phyloP scores from a whole-genome alignment of 2,329 filamentous ascomycete species.

The Cordyceps cateniannulata region DNA sequence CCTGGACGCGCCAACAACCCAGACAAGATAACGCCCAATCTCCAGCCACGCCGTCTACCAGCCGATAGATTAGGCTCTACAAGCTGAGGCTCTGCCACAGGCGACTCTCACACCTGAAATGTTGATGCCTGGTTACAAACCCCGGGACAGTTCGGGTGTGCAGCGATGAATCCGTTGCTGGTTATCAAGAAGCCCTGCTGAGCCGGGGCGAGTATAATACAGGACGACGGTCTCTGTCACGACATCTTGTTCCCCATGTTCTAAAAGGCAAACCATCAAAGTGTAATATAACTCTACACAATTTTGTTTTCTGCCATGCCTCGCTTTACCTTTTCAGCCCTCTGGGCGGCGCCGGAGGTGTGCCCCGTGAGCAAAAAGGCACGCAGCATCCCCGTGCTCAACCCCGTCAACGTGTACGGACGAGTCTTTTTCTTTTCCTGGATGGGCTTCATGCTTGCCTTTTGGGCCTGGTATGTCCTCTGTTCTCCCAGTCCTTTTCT shows the following conservation, averaged over 20 bases:
- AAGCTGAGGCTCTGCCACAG: too few species aligned
- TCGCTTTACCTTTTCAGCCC: conserved; percentile 21
- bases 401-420: conserved; percentile 72
- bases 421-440: conserved; percentile 87
- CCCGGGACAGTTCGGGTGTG: not conserved
- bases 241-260: not conserved
- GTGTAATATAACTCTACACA: not conserved
- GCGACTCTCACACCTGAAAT: too few species aligned
- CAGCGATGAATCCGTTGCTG: not conserved
- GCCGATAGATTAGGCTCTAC: conserved; percentile 1
- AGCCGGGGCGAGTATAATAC: conserved; percentile 1
- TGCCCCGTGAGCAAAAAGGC: conserved; percentile 84
- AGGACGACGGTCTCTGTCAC: not conserved
- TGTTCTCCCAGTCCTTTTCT: not conserved
- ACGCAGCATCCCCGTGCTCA: conserved; percentile 69
- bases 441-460: conserved; percentile 79
- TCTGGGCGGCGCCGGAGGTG: conserved; percentile 53
- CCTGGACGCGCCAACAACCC: not conserved
- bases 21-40: not conserved
- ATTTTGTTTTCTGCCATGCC: conserved; percentile 16
- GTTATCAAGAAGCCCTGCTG: not conserved
- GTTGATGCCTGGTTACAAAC: not conserved
- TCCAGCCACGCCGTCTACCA: too few species aligned
- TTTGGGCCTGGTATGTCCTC: conserved; percentile 64
- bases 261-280: not conserved